Evolutionary conservation across 768 basidiomycete genomes (phyloP).

Genomic region (Collybia mongolica): DNA sequence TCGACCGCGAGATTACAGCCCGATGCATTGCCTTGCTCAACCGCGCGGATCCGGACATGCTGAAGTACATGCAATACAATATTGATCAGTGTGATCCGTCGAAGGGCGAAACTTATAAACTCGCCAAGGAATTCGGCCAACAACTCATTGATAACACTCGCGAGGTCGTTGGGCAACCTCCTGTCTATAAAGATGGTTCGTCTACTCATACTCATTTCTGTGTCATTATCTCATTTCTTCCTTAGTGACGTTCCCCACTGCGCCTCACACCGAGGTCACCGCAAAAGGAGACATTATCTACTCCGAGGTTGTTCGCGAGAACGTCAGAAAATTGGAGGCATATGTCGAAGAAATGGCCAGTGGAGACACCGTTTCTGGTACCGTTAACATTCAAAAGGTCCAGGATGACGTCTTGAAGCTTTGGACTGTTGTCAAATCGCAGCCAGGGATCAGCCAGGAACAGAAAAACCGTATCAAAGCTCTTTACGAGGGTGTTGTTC

Average conservation of each 20-base stretch:
- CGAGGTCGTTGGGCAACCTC: conserved; percentile 80
- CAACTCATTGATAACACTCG: conserved; percentile 92
- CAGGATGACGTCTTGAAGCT: conserved; percentile 96
- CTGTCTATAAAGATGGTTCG: conserved; percentile 93
- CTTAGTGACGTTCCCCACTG: conserved; percentile 95
- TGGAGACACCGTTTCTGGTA: conserved; percentile 79
- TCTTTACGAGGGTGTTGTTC: conserved; percentile 94
- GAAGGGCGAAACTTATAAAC: conserved; percentile 87
- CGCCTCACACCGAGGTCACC: conserved; percentile 92
- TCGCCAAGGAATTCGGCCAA: conserved; percentile 98
- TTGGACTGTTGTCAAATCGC: conserved; percentile 96
- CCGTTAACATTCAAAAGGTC: conserved; percentile 95
- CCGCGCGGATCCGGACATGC: conserved; percentile 88
- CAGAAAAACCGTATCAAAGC: conserved; percentile 96
- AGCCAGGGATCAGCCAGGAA: conserved; percentile 95
- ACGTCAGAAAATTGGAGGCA: conserved; percentile 95
- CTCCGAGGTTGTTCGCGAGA: conserved; percentile 92
- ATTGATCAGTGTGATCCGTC: conserved; percentile 80
- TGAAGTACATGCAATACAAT: conserved; percentile 95
- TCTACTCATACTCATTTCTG: conserved; percentile 7
- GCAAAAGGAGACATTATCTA: conserved; percentile 94
- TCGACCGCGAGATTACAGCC: conserved; percentile 95
- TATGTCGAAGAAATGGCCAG: conserved; percentile 99
- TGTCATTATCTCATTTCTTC: conserved; percentile 8
- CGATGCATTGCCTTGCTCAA: conserved; percentile 98